These are phyloP conservation scores for Sarcomyxa edulis DNA, from an alignment of 768 basidiomycete species.

Conservation along the genomic window DNA sequence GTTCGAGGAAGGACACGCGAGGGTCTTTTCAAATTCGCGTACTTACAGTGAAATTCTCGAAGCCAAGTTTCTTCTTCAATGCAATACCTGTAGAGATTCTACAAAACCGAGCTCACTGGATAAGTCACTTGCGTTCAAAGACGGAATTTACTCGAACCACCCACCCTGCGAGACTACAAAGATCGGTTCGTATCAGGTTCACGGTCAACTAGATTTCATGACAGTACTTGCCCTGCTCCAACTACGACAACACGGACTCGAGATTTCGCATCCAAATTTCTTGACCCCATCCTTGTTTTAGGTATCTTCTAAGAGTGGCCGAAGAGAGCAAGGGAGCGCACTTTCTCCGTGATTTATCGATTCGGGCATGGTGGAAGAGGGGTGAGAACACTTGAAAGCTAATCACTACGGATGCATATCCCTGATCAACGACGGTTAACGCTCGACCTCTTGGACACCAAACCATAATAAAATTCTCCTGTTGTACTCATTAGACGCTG, in stretches of 20 bases:
- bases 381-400: too few species aligned
- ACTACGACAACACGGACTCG: slow-evolving; percentile 39
- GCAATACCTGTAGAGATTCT: slow-evolving; percentile 46
- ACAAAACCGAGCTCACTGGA: slow-evolving; percentile 17
- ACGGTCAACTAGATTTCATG: background rate
- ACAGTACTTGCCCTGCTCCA: slow-evolving; percentile 40
- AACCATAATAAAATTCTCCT: too few species aligned
- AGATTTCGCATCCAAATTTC: background rate
- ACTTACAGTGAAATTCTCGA: slow-evolving; percentile 44
- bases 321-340: too few species aligned
- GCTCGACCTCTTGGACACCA: too few species aligned
- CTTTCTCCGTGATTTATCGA: too few species aligned
- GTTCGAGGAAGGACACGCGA: background rate
- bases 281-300: background rate
- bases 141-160: too few species aligned
- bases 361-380: too few species aligned
- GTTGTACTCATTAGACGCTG: too few species aligned
- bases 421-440: too few species aligned
- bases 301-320: too few species aligned
- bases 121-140: background rate
- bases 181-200: background rate
- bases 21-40: background rate
- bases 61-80: slow-evolving; percentile 36
- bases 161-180: too few species aligned
- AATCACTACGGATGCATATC: too few species aligned